Conservation (phyloP, 1,284 basidiomycete species). For the Polyporus tsugae region DNA sequence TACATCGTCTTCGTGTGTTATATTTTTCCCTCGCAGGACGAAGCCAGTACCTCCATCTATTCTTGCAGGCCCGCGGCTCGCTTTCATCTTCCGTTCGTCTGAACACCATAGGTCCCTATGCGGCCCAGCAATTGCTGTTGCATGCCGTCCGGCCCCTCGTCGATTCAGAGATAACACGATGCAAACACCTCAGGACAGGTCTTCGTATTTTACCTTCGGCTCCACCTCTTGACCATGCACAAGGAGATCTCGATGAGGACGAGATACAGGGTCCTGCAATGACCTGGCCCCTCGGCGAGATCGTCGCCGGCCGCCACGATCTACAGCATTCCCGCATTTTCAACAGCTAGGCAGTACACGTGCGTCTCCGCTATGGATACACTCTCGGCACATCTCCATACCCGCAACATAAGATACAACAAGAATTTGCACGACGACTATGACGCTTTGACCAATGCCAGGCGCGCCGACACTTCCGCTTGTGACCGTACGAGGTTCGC, state of each 20-base stretch:
- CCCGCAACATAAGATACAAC: slow-evolving; percentile 30
- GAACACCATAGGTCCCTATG: slow-evolving; percentile 94
- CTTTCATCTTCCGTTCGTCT: slow-evolving; percentile 92
- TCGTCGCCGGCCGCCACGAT: slow-evolving; percentile 90
- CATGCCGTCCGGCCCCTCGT: slow-evolving; percentile 76
- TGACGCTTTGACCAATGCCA: slow-evolving; percentile 72
- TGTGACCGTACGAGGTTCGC: slow-evolving; percentile 95
- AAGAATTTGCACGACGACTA: slow-evolving; percentile 25
- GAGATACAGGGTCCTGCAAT: slow-evolving; percentile 71
- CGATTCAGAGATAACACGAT: slow-evolving; percentile 56
- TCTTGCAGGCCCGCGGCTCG: slow-evolving; percentile 90
- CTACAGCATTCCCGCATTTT: slow-evolving; percentile 96
- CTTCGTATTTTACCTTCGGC: slow-evolving; percentile 15
- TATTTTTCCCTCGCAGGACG: slow-evolving; percentile 55
- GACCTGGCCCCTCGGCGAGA: slow-evolving; percentile 97
- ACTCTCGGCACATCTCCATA: slow-evolving; percentile 18
- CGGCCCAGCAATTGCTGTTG: slow-evolving; percentile 87
- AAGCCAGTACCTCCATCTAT: slow-evolving; percentile 87
- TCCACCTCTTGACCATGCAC: slow-evolving; percentile 18
- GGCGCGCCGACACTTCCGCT: slow-evolving; percentile 90
- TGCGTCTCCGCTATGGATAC: slow-evolving; percentile 31
- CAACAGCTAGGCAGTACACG: slow-evolving; percentile 70
- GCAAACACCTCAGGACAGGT: slow-evolving; percentile 55
- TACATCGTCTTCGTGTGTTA: slow-evolving; percentile 14
- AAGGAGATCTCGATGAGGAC: slow-evolving; percentile 21